These are phyloP conservation scores for Colletotrichum agaves DNA, from an alignment of 2,329 filamentous ascomycete genomes.

Conservation along the genomic window DNA sequence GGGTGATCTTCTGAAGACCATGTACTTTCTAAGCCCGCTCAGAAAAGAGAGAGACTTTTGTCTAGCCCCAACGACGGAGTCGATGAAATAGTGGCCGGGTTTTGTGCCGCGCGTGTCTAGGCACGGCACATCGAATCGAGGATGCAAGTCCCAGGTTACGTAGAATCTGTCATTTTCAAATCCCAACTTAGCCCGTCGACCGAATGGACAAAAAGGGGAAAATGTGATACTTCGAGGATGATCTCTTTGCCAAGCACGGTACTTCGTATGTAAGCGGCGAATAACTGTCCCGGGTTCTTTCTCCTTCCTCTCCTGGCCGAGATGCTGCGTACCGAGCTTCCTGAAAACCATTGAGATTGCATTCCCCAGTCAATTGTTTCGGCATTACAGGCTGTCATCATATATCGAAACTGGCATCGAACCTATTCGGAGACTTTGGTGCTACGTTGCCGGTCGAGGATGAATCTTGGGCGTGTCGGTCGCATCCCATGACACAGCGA, in stretches of 20 bases:
- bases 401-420: background rate
- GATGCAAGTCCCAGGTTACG: background rate
- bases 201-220: background rate
- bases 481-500: background rate
- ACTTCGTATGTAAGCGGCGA: background rate
- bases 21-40: background rate
- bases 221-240: background rate
- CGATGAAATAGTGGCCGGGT: background rate
- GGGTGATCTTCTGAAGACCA: background rate
- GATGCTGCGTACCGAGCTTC: background rate
- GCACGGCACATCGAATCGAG: background rate
- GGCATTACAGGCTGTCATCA: background rate
- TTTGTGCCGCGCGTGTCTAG: background rate
- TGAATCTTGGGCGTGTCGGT: background rate
- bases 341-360: background rate
- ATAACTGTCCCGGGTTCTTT: no score
- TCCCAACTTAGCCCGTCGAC: background rate
- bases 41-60: background rate
- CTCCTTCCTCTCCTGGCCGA: conserved; percentile 2
- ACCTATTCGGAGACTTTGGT: background rate
- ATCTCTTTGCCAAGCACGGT: background rate
- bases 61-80: background rate
- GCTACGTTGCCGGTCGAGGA: background rate
- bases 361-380: background rate
- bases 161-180: background rate